Percentiles rank a stretch among this genome's conserved stretches.
These are phyloP conservation scores for Malus domestica DNA, from an alignment of 306 rosid genomes.

Conservation along the genomic window DNA sequence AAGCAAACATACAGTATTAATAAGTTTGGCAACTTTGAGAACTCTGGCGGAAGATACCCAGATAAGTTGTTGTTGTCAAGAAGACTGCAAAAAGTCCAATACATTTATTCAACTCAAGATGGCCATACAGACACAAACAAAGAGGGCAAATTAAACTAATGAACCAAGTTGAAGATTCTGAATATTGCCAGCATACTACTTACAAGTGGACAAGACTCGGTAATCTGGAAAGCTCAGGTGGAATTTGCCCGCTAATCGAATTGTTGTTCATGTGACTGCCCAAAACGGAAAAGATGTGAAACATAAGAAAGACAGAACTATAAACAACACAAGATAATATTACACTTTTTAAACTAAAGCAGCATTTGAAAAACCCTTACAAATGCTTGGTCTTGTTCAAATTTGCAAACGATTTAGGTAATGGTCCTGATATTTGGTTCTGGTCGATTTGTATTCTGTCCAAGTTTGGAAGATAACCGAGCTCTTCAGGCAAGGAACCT, in stretches of 20 bases:
- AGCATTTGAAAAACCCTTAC: constrained; percentile 47
- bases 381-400: constrained; percentile 56
- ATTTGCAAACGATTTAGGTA: constrained; percentile 70
- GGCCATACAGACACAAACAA: not conserved
- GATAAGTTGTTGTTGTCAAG: constrained; percentile 87
- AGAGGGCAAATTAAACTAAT: not conserved
- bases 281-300: constrained; percentile 16
- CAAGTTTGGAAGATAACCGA: constrained; percentile 67
- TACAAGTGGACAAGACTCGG: constrained; percentile 70
- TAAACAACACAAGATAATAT: not conserved
- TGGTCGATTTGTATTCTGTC: constrained; percentile 66
- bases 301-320: not conserved
- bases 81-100: constrained; percentile 54
- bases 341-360: not conserved
- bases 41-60: constrained; percentile 65
- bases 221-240: constrained; percentile 53
- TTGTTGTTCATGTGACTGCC: constrained; percentile 98
- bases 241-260: constrained; percentile 81
- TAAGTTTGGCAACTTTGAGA: constrained; percentile 42
- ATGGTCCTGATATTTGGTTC: constrained; percentile 62
- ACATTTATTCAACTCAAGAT: not conserved
- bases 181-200: constrained; percentile 23
- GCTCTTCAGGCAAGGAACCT: constrained; percentile 75
- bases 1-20: constrained; percentile 39
- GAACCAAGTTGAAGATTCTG: not conserved